A percentile compares a stretch with the other conserved stretches of the same genome.
Evolutionary conservation across 371 early-diverging fungal genomes (phyloP).

Genomic region (Syncephalastrum racemosum): DNA sequence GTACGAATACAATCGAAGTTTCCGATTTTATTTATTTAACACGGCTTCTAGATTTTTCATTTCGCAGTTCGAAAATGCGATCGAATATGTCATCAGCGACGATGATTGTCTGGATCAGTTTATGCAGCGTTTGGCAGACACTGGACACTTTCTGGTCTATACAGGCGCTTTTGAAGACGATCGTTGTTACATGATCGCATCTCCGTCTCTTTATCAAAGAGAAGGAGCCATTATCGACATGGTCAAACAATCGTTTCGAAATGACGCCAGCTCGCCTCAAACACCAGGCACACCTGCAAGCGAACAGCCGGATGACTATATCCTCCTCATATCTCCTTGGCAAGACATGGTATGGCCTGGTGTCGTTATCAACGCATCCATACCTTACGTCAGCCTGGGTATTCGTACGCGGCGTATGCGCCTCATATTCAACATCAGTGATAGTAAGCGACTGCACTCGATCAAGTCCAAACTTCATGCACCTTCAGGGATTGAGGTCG

Average conservation of each 20-base stretch:
- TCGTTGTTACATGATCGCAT: constrained; percentile 64
- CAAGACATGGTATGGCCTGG: constrained; percentile 64
- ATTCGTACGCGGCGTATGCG: constrained; percentile 66
- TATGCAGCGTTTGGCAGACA: constrained; percentile 58
- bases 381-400: constrained; percentile 52
- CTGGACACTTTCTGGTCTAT: constrained; percentile 68
- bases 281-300: constrained; percentile 17
- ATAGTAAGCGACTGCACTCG: constrained; percentile 39
- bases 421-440: constrained; percentile 48
- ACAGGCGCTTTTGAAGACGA: constrained; percentile 64
- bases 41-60: constrained; percentile 53
- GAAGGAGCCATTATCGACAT: constrained; percentile 31
- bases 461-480: constrained; percentile 54
- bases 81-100: constrained; percentile 68
- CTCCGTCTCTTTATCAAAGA: constrained; percentile 40
- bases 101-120: constrained; percentile 47
- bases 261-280: constrained; percentile 15
- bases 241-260: constrained; percentile 29
- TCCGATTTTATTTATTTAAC: neutral
- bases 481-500: constrained; percentile 51
- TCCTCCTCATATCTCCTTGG: constrained; percentile 56
- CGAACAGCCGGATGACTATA: constrained; percentile 40
- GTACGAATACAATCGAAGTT: constrained; percentile 21
- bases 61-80: constrained; percentile 68
- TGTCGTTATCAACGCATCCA: constrained; percentile 36